phyloP scores from a whole-genome alignment of 192 early-diverging fungal genomes.

The Backusella macrospora region DNA sequence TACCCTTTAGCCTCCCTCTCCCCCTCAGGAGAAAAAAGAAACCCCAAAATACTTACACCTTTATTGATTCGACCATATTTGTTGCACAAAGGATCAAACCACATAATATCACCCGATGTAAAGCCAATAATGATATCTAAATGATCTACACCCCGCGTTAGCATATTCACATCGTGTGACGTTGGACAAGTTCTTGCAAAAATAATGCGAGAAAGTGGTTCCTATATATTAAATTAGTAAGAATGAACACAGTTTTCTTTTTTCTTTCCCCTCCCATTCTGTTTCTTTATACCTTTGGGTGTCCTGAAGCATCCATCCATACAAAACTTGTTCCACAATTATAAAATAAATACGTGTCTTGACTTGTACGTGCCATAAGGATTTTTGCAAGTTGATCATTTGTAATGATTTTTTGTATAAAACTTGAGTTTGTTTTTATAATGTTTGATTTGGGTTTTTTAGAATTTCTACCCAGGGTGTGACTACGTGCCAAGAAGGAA shows the following conservation, averaged over 20 bases:
- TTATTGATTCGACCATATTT: constrained; percentile 88
- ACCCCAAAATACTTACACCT: constrained; percentile 51
- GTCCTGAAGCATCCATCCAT: constrained; percentile 67
- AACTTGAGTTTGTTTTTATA: constrained; percentile 72
- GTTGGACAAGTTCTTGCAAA: constrained; percentile 78
- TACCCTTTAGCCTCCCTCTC: not conserved
- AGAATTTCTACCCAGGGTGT: constrained; percentile 1
- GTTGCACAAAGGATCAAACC: constrained; percentile 87
- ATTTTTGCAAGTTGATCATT: constrained; percentile 71
- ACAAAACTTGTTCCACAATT: constrained; percentile 72
- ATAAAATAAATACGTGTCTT: constrained; percentile 71
- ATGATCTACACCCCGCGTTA: constrained; percentile 70
- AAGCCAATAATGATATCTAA: constrained; percentile 89
- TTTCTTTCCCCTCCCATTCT: not conserved
- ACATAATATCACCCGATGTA: constrained; percentile 77
- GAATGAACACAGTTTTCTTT: not conserved
- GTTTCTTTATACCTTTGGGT: constrained; percentile 56
- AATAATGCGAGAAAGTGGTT: constrained; percentile 79
- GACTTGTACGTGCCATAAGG: constrained; percentile 51
- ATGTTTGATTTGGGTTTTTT: constrained; percentile 63
- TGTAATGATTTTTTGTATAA: constrained; percentile 67
- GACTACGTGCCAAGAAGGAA: constrained; percentile 24
- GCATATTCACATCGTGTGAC: constrained; percentile 84
- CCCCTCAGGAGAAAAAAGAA: not conserved
- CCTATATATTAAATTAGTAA: constrained; percentile 42